Evolutionary conservation across 2,329 filamentous ascomycete species (phyloP), one percentile per base, ranked within the genome.

Genomic region (Coniochaeta prunicola): DNA sequence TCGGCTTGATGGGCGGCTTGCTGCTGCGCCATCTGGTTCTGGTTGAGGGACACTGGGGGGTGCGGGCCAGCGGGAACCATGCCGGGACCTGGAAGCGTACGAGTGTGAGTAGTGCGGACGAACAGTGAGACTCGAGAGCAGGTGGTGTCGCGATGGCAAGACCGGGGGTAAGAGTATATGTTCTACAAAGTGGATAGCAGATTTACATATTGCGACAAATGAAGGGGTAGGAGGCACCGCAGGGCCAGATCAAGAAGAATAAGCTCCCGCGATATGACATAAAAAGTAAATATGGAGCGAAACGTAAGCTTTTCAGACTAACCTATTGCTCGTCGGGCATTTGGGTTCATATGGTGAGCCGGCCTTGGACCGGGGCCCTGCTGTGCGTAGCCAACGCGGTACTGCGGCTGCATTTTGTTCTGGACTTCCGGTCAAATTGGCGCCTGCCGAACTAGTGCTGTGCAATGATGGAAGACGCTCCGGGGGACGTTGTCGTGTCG

Each of bases 61-160:
- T 55, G 53, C 60, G 79, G 77, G 50, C 77, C 77, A 53, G 78
- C 73, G 57, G 79, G 78, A 78, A 83, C 82, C 77, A 83, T 83
- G 60, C 53, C 53, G 53, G 80, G 80, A 31, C 80, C 80, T 82
- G 65, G 50, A 31, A 34, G 53, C 40, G 33, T 19, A 21, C 42
- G 42, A 33, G 30, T 36, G 57, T 50, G 6, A 50, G 40, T 48
- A 38, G 31, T 36, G 48, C 42, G n/a, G 34, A 36, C 40, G 19
- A 45, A 45, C 40, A 24, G 40, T 45, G 40, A 45, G 40, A 45
- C 40, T n/a, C 3, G 40, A 45, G 40, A 45, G 40, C n/a, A 45
- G 36, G 36, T 38, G 17, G 36, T 38, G 36, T n/a, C 36, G 36
- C 36, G 36, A 38, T 38, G 12, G 38, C 38, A 19, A 45, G n/a